Base-by-base conservation (phyloP, 805 yeast species). In the Zygosaccharomyces lentus region DNA sequence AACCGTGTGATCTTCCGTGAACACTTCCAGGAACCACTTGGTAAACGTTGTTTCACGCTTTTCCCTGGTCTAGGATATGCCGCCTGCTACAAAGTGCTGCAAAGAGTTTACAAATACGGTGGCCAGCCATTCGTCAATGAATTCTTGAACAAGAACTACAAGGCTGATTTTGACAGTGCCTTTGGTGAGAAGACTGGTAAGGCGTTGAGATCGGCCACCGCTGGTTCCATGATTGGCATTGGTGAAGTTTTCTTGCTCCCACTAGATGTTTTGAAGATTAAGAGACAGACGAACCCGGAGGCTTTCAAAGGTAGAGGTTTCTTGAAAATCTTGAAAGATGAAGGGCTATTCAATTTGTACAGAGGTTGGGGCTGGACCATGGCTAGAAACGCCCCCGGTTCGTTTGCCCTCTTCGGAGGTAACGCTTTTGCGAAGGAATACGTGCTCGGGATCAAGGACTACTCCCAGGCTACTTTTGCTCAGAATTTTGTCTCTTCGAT, bases 321-420 rank as follows among this genome's bases (percentile, higher is more conserved):
- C 72, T 50, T 90, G 56, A 84, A 78, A 69, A 87, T 93, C 61
- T 65, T 93, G 50, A 63, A 74, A 46, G 99, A 93, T 65, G 99
- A 93, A 72, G 98, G 99, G 15, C 41, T 63, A 9, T 76, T 88
- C 49, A 88, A 93, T 19, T 75, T 93, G 57, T 93, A 93, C 74
- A 78, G 96, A 66, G 99, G 99, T 55, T 90, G 97, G 96, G 98
- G 97, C 48, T 93, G 99, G 99, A 93, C 99, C 49, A 95, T 95
- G 57, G 99, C 99, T 36, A 84, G 99, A 79, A 93, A 93, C 67
- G 97, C 98, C 2, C 99, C 99, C 31, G 99, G 99, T 49, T 88
- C 96, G 2, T 93, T 93, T 64, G 96, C 98, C 13, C 75, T 93
- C 47, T 93, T 93, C 58, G 99, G 99, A 57, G 99, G 98, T 71